phyloP scores from a whole-genome alignment of 129 eudicot genomes.

The Flaveria robusta region DNA sequence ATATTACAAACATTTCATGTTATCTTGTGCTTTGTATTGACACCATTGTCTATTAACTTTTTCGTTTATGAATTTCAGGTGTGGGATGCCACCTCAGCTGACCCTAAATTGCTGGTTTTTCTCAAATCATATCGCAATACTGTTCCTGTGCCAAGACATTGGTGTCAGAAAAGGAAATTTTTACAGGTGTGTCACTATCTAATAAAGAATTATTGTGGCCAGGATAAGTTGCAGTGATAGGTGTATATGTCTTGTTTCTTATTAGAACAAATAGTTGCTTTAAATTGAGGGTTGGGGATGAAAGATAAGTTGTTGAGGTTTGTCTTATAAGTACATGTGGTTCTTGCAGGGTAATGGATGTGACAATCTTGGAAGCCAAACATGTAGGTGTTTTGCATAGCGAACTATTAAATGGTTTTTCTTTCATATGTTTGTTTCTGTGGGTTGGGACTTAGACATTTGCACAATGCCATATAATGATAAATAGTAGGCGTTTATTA shows the following conservation, averaged over 20 bases:
- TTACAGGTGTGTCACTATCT: conserved; percentile 67
- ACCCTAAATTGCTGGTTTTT: conserved; percentile 87
- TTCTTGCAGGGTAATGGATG: conserved; percentile 99
- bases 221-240: conserved; percentile 18
- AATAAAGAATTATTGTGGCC: neutral
- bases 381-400: conserved; percentile 82
- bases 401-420: conserved; percentile 54
- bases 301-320: conserved; percentile 74
- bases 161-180: conserved; percentile 97
- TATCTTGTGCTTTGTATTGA: neutral
- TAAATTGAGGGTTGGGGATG: conserved; percentile 43
- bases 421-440: conserved; percentile 32
- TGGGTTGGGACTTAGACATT: conserved; percentile 53
- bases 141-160: conserved; percentile 97
- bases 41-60: neutral
- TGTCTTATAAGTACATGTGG: conserved; percentile 97
- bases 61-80: conserved; percentile 49
- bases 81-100: conserved; percentile 98
- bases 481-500: neutral
- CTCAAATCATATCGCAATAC: conserved; percentile 90
- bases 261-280: conserved; percentile 10
- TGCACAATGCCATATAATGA: neutral
- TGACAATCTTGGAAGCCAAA: conserved; percentile 82
- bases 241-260: conserved; percentile 17
- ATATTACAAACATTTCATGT: neutral